Base-by-base conservation (phyloP, 371 early-diverging fungal genomes). In the Mucor racemosus region DNA sequence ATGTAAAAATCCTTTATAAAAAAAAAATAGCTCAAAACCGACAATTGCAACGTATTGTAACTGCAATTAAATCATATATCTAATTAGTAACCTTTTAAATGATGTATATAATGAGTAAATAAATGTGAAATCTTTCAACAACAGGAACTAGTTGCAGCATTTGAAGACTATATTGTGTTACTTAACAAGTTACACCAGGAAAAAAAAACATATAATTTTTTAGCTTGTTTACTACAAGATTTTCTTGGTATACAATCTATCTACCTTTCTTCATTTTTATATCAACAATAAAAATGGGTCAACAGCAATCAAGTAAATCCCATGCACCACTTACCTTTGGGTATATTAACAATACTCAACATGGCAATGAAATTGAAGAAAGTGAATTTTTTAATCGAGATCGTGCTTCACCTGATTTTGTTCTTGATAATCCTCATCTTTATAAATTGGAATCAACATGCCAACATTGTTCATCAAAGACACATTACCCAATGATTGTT, bases 1-100 rank as follows among this genome's bases (percentile, higher is more conserved):
- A 26, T 26, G 26, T 26, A 3, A 26, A 21, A 8, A 44, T 14
- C 31, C 31, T 14, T 64, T 50, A 40, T 26, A 41, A 64, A n/a
- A 34, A 15, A 53, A 42, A 58, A 41, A 11, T 77, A 71, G 79
- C 78, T 39, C 76, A 79, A 31, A 85, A 85, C 55, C 82, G 86
- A 35, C 71, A 78, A 48, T 56, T 85, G 50, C 84, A 82, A 58
- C 72, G 82, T 35, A 68, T 76, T 19, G 67, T 82, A 7, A 74
- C 72, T 59, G 81, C 81, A 64, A 82, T 79, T 57, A 67, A 62
- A 34, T 41, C 65, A 21, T 65, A 44, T 54, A 33, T 60, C n/a
- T 58, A 48, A 69, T 44, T n/a, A 60, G 33, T 42, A 31, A 55
- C 21, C 4, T 14, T 35, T n/a, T 35, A 46, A 36, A 33, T 56